Evolutionary conservation across 2,329 filamentous ascomycete genomes (phyloP), one percentile per base, ranked within the genome.

Genomic region (Penicillium sp.): DNA sequence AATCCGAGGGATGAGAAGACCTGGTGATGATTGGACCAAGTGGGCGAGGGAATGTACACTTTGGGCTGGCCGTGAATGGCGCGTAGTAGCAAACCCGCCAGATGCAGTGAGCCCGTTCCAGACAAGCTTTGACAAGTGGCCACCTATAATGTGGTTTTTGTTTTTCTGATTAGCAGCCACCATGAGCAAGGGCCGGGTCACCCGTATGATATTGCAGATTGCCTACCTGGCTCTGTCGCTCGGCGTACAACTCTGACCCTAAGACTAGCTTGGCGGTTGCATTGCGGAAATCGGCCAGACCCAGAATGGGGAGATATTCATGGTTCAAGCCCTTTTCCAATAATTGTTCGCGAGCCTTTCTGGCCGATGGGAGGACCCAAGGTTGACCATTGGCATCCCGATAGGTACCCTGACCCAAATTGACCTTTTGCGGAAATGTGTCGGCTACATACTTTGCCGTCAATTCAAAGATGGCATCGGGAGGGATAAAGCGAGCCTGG

Each of bases 11-110:
- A 96, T 75, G 81, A 83, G 79, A 97, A 96, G 79, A 97, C 95
- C 76, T 96, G 92, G 77, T 92, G 87, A 83, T 99, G 93, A 79
- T 99, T 97, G 60, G 89, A 91, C 93, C 94, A 99, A 52, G 93
- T 97, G 37, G 94, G 93, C 72, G 88, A 88, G 64, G 92, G 95
- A 73, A 97, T 82, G 81, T 96, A 96, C 74, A 95, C 85, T 16
- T 59, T 66, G 0, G 65, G 61, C 8, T 55, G 49, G 1, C 21
- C 34, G 9, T 59, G 60, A 29, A 55, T 60, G 13, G 53, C 54
- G 40, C 50, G 48, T 13, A 68, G 48, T 5, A 68, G 47, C 1
- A 61, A 34, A 3, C 63, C 66, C 5, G 65, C 66, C 2, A 68
- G 39, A 42, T 68, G 64, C 1, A 68, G 54, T 3, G 68, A 63